Evolutionary conservation across 768 basidiomycete species (phyloP), one percentile per base, ranked within the genome.

Genomic region (Lactarius pseudohatsudake): DNA sequence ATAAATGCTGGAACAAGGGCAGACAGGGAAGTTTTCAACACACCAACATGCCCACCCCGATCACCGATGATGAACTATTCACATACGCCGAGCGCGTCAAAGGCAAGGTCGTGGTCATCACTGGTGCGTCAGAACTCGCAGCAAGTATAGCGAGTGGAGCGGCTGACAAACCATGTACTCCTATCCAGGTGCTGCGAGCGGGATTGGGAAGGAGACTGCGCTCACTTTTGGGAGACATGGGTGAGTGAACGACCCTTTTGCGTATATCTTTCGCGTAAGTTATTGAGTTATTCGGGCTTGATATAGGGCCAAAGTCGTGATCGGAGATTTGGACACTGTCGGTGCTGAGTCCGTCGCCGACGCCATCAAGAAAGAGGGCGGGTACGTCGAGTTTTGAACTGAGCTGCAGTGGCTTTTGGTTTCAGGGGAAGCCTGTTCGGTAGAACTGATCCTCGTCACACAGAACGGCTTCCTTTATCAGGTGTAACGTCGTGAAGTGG

Each of bases 151-250:
- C 8, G 15, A 26, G 34, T n/a, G n/a, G 45, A 3, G 36, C 11
- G 36, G 20, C 4, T 34, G 36, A 20, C 32, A 10, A 45, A 13
- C 10, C 38, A 16, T 8, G 13, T 22, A 9, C 43, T 26, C 3
- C 11, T 34, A 50, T 45, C 28, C 13, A 71, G 68, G 70, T n/a
- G 70, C 62, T 26, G 68, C 62, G 1, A 70, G 62, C 30, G 85
- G 85, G 2, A 84, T 86, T 64, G 85, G 84, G 57, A 80, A 76
- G 72, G 81, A 84, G 66, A 74, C 81, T 3, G 85, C 85, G 4
- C 69, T 81, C 9, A 77, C 75, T n/a, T 84, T 85, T 71, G 84
- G 81, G n/a, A 77, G 75, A 54, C 74, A 82, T 65, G 84, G 84
- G 85, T 84, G 61, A 57, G 78, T 72, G 3, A 58, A 40, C 47